These are phyloP conservation scores for Ustilago hordei DNA, from an alignment of 1,284 basidiomycete species.

Conservation along the genomic window DNA sequence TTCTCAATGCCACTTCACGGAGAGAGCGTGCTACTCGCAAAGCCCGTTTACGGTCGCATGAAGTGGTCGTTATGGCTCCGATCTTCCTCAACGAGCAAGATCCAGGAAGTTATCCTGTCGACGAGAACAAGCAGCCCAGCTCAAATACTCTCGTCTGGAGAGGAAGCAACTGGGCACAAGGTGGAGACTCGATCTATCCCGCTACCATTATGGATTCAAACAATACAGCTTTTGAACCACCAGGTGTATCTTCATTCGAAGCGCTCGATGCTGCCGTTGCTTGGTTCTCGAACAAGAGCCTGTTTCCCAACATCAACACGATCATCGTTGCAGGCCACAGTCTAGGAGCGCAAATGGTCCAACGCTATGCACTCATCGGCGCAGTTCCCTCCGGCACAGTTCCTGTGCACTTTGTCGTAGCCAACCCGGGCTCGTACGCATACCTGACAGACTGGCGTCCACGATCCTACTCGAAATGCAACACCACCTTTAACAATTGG, in stretches of 20 bases:
- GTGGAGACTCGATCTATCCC: slow-evolving; percentile 48
- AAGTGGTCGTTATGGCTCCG: slow-evolving; percentile 58
- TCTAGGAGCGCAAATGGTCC: slow-evolving; percentile 53
- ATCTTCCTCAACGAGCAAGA: slow-evolving; percentile 55
- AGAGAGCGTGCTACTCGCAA: slow-evolving; percentile 22
- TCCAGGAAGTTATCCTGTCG: slow-evolving; percentile 37
- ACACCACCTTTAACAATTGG: slow-evolving; percentile 51
- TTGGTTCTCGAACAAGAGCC: slow-evolving; percentile 41
- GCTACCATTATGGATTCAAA: slow-evolving; percentile 18
- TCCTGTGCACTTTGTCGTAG: slow-evolving; percentile 57
- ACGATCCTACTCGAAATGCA: slow-evolving; percentile 21
- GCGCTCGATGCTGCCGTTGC: slow-evolving; percentile 42
- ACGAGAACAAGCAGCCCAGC: slow-evolving; percentile 24
- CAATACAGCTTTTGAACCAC: slow-evolving; percentile 19
- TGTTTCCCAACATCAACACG: slow-evolving; percentile 52
- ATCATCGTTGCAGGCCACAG: slow-evolving; percentile 56
- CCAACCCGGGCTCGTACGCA: slow-evolving; percentile 56
- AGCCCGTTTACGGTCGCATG: slow-evolving; percentile 30
- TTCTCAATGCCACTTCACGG: slow-evolving; percentile 49
- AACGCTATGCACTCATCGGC: slow-evolving; percentile 54
- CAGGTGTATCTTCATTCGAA: slow-evolving; percentile 49
- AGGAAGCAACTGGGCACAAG: slow-evolving; percentile 44
- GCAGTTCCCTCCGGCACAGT: slow-evolving; percentile 38
- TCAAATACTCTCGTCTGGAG: slow-evolving; percentile 47
- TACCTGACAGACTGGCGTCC: slow-evolving; percentile 48